phyloP scores from a whole-genome alignment of 163 green algal genomes.

The Picocystis sp. region DNA sequence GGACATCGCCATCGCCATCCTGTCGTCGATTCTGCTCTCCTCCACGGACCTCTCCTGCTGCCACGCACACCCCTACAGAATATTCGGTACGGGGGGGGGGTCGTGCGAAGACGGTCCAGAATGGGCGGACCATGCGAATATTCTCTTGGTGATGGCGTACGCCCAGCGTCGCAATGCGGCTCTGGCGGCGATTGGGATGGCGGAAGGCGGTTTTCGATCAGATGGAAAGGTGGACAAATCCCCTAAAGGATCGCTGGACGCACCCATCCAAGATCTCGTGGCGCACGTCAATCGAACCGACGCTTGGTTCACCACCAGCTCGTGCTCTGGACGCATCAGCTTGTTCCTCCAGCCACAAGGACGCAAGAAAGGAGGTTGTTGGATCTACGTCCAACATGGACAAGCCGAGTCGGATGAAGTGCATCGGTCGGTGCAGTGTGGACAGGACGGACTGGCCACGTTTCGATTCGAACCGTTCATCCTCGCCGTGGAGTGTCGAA shows the following conservation, averaged over 20 bases:
- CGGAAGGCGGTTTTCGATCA: too few species aligned
- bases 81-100: too few species aligned
- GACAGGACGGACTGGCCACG: constrained; percentile 20
- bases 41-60: too few species aligned
- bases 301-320: constrained; percentile 39
- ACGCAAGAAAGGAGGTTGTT: constrained; percentile 29
- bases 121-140: too few species aligned
- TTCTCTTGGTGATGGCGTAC: too few species aligned
- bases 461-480: constrained; percentile 67
- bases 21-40: too few species aligned
- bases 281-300: constrained; percentile 28
- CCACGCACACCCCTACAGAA: too few species aligned
- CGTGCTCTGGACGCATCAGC: constrained; percentile 29
- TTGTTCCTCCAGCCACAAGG: constrained; percentile 40
- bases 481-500: constrained; percentile 33
- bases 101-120: too few species aligned
- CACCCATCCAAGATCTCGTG: constrained; percentile 28
- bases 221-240: constrained; percentile 30
- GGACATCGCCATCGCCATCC: too few species aligned
- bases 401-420: constrained; percentile 20
- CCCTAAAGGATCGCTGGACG: constrained; percentile 40
- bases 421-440: constrained; percentile 12
- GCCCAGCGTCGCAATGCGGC: too few species aligned
- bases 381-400: constrained; percentile 49
- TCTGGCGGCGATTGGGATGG: too few species aligned